Base-by-base conservation (phyloP, 805 yeast species). In the Wickerhamomyces xylosicus region DNA sequence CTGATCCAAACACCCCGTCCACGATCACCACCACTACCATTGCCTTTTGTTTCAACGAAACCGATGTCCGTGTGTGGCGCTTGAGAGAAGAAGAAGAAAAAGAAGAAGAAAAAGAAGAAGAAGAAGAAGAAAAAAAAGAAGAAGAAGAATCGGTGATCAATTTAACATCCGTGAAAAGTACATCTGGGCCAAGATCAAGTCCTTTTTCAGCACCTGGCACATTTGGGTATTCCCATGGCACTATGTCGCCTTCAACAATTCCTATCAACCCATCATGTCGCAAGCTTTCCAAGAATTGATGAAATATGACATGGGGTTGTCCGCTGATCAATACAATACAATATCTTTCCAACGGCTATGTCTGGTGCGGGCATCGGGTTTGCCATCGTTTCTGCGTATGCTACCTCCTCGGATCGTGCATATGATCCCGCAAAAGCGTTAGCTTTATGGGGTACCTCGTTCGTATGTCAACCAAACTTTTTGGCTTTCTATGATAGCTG, bases 191-290 rank as follows among this genome's bases (percentile, higher is more conserved):
- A 65, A 63, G 42, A 57, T 69, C 43, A 66, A 62, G 39, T 38
- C 61, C 1, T 65, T 63, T 46, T 68, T 69, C 56, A 58, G 45
- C 40, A 66, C 74, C 1, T 71, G 76, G 76, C 75, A 71, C 50
- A 54, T 66, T 18, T 64, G 49, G 34, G 63, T 66, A 15, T 69
- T 69, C 47, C 74, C 74, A 10, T 7, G 35, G 4, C 28, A 45
- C 11, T 38, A 43, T 15, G 36, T 48, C n/a, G 38, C 50, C 9
- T 45, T 38, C 37, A 46, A 47, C 34, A 47, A 46, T 19, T 19
- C 46, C 9, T 41, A 36, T 32, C 41, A 59, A 37, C 58, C 64
- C 13, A 49, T 54, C 4, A 32, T 56, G 5, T 71, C 63, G 40
- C 72, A 72, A 14, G 61, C 74, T 0, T 60, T 71, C 43, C 56